Base-by-base conservation (phyloP, 768 basidiomycete species). In the Russula vinacea region DNA sequence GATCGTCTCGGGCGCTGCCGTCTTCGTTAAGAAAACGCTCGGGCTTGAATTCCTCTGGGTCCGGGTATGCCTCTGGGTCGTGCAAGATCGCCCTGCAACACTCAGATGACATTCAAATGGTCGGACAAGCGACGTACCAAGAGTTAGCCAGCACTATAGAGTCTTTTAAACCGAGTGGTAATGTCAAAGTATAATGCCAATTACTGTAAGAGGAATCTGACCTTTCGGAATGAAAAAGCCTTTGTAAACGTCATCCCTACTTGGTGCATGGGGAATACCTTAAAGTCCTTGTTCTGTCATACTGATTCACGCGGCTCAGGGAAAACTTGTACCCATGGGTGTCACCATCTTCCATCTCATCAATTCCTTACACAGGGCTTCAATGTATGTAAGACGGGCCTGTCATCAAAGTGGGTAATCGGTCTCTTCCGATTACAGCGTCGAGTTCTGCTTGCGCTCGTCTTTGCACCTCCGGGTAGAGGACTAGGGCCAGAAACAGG, bases 361-460 rank as follows among this genome's bases (percentile, higher is more conserved):
- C 11, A 53, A 13, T 14, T 53, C 52, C 22, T 22, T 37, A n/a
- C 52, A 53, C 5, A 53, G 2, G 1, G 35, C 52, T 35, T 53
- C 52, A 2, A 53, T 22, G 13, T 53, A 53, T 2, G 52, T 33
- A 22, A 53, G 52, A 19, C 57, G 11, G 49, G 40, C 39, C 71
- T 63, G 54, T 75, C 74, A 8, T 57, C 53, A 16, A 73, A 65
- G 63, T 70, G 1, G 75, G 75, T 11, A 76, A 53, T 19, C 73
- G 59, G 6, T 70, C 66, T 29, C 58, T 29, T 9, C 72, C 73
- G 1, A 74, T 40, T 19, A 74, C 69, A 5, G 44, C 26, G 55
- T 74, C 73, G 10, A 76, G 62, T 40, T 76, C 73, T 14, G 44
- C 66, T 58, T 74, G 66, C 6, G 66, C 66, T 6, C 54, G 62